Evolutionary conservation across 164 flowering plant genomes (phyloP).

Genomic region (Stephania japonica): DNA sequence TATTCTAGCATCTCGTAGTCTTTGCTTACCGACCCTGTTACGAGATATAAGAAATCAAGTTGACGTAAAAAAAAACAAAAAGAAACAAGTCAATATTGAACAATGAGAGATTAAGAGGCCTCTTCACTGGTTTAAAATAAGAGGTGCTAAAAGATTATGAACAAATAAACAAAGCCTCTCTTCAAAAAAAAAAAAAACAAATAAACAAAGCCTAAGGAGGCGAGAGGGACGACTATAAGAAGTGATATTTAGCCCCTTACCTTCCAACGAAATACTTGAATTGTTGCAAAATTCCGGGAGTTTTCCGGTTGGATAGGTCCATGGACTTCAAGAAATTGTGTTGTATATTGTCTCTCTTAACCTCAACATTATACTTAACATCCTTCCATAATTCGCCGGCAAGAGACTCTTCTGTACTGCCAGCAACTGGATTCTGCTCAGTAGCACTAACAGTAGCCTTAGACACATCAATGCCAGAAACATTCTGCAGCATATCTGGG

Average conservation of each 20-base stretch:
- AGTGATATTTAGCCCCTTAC: conserved; percentile 25
- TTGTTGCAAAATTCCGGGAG: conserved; percentile 56
- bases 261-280: conserved; percentile 85
- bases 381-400: conserved; percentile 86
- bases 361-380: conserved; percentile 48
- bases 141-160: neutral
- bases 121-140: neutral
- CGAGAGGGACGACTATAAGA: neutral
- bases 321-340: conserved; percentile 40
- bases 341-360: conserved; percentile 47
- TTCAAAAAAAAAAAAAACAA: neutral
- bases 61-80: neutral
- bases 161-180: neutral
- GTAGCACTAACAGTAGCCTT: conserved; percentile 15
- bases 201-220: neutral
- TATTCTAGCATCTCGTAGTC: conserved; percentile 77
- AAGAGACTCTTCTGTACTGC: conserved; percentile 44
- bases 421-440: conserved; percentile 22
- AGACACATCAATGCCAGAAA: conserved; percentile 35
- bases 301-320: conserved; percentile 64
- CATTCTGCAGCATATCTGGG: conserved; percentile 59
- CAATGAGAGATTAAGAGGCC: neutral
- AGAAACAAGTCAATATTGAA: neutral
- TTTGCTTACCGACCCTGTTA: conserved; percentile 77
- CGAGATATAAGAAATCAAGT: neutral